Conservation (phyloP, 306 rosid species). For the Sechiopsis laciniata region DNA sequence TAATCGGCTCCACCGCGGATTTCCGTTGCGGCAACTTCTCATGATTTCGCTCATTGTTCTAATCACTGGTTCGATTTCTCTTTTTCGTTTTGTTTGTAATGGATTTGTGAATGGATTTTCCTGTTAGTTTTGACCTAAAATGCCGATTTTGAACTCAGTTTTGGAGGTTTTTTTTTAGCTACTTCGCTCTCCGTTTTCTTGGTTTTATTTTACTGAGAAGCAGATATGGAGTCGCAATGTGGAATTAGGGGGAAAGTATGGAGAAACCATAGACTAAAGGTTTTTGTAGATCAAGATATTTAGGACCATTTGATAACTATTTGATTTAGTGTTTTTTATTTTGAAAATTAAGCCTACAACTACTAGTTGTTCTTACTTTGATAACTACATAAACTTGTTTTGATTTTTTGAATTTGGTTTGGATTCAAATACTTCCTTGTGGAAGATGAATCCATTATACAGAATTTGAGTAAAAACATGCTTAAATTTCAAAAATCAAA, state of each 20-base stretch:
- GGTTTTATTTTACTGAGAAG: not conserved
- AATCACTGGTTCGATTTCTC: constrained; percentile 35
- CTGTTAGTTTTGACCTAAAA: not conserved
- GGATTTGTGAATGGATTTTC: not conserved
- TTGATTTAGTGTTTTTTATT: too few species aligned
- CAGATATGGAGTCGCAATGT: not conserved
- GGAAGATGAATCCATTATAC: too few species aligned
- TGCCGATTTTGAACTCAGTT: not conserved
- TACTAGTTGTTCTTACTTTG: too few species aligned
- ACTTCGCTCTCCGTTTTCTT: not conserved
- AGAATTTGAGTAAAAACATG: too few species aligned
- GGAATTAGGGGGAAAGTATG: not conserved
- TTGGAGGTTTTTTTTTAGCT: not conserved
- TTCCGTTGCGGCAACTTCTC: constrained; percentile 36
- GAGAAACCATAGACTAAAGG: not conserved
- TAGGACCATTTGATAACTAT: too few species aligned
- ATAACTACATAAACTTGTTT: too few species aligned
- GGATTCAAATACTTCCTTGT: too few species aligned
- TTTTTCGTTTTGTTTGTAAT: not conserved
- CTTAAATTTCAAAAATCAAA: too few species aligned
- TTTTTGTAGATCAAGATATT: too few species aligned
- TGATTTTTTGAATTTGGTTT: too few species aligned
- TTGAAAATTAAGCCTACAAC: too few species aligned
- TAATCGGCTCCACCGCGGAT: constrained; percentile 37
- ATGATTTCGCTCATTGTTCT: constrained; percentile 48